phyloP scores from a whole-genome alignment of 306 rosid species.

The Lathyrus oleraceus region DNA sequence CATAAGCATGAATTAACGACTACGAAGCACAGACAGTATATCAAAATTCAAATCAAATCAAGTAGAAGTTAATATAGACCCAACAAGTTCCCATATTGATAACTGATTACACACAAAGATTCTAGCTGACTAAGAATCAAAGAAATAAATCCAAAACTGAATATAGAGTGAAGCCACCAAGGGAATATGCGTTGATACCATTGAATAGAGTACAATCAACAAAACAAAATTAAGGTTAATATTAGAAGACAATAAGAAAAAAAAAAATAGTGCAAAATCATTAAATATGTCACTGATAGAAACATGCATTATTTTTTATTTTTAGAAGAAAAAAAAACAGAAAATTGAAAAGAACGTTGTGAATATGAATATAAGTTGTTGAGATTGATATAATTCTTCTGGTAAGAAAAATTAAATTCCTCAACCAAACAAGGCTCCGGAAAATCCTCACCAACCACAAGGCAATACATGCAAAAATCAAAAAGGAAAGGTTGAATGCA shows the following conservation, averaged over 20 bases:
- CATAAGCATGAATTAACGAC: background rate
- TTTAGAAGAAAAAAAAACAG: background rate
- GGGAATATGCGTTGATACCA: constrained; percentile 4
- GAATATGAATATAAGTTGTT: constrained; percentile 20
- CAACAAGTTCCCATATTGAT: background rate
- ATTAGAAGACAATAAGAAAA: background rate
- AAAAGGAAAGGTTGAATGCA: constrained; percentile 22
- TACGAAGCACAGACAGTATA: background rate
- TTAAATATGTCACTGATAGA: background rate
- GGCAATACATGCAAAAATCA: constrained; percentile 21
- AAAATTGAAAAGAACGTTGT: too few relatives aligned
- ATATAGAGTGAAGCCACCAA: background rate
- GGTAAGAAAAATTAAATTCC: background rate
- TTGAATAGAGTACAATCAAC: background rate
- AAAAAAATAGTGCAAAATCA: background rate
- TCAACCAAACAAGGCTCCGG: constrained; percentile 18
- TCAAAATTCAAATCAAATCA: constrained; percentile 30
- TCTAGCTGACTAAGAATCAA: background rate
- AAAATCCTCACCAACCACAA: constrained; percentile 36
- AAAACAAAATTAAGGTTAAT: background rate
- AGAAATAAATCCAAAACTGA: background rate
- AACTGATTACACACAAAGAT: background rate
- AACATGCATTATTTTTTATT: background rate
- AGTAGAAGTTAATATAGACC: background rate
- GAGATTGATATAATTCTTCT: background rate